Percentiles rank a stretch among this genome's conserved stretches.
Evolutionary conservation across 192 early-diverging fungal species (phyloP).

Genomic region (Powellomyces hirtus): DNA sequence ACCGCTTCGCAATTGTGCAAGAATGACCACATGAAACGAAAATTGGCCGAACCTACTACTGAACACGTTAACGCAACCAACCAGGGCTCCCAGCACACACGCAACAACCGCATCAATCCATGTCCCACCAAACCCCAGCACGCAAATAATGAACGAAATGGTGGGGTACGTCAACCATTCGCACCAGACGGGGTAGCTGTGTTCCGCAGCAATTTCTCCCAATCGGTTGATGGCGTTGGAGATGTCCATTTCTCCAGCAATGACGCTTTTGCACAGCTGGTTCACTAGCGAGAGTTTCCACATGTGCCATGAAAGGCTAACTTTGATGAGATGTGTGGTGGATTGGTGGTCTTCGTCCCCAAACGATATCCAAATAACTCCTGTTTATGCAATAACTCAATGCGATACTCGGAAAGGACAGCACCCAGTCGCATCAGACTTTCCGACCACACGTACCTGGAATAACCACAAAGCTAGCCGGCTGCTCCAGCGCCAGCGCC

Average conservation of each 20-base stretch:
- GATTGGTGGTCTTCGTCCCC: conserved; percentile 30
- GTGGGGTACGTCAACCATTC: conserved; percentile 27
- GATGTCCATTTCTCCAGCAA: conserved; percentile 28
- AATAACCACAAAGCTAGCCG: conserved; percentile 37
- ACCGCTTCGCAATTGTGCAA: too few relatives aligned
- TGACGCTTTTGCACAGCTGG: conserved; percentile 39
- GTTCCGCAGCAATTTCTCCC: conserved; percentile 19
- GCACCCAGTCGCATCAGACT: background rate
- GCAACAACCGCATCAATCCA: conserved; percentile 42
- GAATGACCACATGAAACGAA: too few relatives aligned
- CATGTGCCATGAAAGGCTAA: conserved; percentile 34
- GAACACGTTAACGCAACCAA: conserved; percentile 21
- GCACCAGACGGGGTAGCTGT: background rate
- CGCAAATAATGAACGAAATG: conserved; percentile 22
- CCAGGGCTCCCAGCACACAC: conserved; percentile 26
- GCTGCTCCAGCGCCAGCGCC: conserved; percentile 37
- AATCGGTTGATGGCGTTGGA: conserved; percentile 29
- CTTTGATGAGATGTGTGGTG: conserved; percentile 41
- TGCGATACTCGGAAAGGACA: background rate
- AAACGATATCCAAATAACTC: conserved; percentile 46
- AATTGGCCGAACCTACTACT: background rate
- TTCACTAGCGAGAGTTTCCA: conserved; percentile 48
- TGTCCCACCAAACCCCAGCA: conserved; percentile 39
- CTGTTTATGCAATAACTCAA: background rate
- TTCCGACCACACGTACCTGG: conserved; percentile 18